Evolutionary conservation across 345 rosid species (phyloP), one percentile per base, ranked within the genome.

Genomic region (Turnera subulata): DNA sequence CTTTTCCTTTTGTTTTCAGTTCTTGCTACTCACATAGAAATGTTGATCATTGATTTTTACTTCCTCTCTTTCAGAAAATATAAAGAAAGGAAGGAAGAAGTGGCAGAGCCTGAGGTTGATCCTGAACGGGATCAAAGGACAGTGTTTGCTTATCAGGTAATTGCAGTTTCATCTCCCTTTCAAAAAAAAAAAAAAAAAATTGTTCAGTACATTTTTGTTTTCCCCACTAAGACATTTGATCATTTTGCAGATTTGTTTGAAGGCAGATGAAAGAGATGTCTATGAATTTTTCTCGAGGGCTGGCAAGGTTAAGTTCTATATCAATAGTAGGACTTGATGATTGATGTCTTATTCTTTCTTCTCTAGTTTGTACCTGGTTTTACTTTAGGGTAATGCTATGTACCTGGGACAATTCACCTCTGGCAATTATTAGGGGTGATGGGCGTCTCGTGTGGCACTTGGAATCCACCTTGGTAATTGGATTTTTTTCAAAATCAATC

Each of bases 111-210:
- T 53, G 97, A 87, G 77, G 95, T 74, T 72, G 99, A 93, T 83
- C 97, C 99, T 62, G 99, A 93, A 67, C 81, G 97, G 44, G 99
- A 93, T 72, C 99, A 93, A 81, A 87, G 99, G 74, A 93, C 99
- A 33, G 99, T 93, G 25, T 89, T 93, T 80, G 96, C 96, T 20
- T 93, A 89, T 81, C 99, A 93, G 92, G 99, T 93, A 56, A 69
- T 1, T 47, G 11, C 1, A 16, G n/a, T n/a, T n/a, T n/a, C n/a
- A n/a, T n/a, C n/a, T n/a, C n/a, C n/a, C n/a, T n/a, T n/a, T n/a
- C n/a, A n/a, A n/a, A n/a, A n/a, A n/a, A n/a, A n/a, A n/a, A n/a
- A n/a, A n/a, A 26, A 52, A 60, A 24, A 19, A 22, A 46, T 55
- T 64, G 45, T 14, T 15, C 7, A 19, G 35, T 12, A 12, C 61